These are phyloP conservation scores for Penicillium palitans DNA, from an alignment of 2,329 filamentous ascomycete species.

Conservation along the genomic window DNA sequence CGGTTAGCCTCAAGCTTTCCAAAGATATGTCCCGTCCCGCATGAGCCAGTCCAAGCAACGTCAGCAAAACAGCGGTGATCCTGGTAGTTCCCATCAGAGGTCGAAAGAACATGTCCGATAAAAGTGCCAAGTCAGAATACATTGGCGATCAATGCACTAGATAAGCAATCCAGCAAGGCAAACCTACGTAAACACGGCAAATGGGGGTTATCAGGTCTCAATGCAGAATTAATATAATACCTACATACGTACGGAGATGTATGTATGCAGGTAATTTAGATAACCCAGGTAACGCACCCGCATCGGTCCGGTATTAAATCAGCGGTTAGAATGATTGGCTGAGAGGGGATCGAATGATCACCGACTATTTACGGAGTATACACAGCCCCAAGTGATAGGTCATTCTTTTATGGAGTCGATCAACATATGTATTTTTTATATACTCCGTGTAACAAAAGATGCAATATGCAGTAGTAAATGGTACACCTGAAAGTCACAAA, in stretches of 20 bases:
- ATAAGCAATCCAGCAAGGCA: background rate
- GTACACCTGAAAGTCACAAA: background rate
- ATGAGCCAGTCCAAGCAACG: background rate
- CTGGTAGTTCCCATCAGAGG: background rate
- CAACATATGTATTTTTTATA: background rate
- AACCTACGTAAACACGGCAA: background rate
- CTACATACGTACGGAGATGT: too few relatives aligned
- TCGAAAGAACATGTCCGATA: background rate
- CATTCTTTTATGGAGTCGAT: background rate
- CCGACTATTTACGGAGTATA: background rate
- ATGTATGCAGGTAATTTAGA: background rate
- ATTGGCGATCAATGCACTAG: background rate
- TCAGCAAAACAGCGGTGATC: background rate
- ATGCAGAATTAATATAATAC: background rate
- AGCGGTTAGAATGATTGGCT: background rate
- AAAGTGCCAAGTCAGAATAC: background rate
- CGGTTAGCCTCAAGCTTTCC: background rate
- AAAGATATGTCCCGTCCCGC: background rate
- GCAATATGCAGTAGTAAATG: background rate
- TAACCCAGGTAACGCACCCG: background rate
- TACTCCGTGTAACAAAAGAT: background rate
- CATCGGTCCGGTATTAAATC: background rate
- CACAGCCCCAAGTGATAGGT: background rate
- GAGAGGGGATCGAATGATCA: background rate
- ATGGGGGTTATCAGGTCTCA: background rate